Evolutionary conservation across 345 rosid species (phyloP).

Genomic region (Pugionium cornutum): DNA sequence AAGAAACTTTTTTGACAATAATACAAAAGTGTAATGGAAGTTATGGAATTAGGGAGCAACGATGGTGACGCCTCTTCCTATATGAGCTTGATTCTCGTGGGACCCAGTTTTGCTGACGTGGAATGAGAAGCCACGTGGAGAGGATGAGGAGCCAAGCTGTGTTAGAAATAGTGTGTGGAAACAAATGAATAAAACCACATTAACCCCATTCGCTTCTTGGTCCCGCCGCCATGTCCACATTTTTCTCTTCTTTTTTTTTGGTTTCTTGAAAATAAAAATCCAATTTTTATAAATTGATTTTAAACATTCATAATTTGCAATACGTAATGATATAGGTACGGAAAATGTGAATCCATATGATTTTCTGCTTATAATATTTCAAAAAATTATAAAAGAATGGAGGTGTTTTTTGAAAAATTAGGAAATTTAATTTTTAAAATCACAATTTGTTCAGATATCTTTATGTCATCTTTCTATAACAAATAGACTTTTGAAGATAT

Average conservation of each 20-base stretch:
- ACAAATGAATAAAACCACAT: constrained; percentile 33
- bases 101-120: constrained; percentile 35
- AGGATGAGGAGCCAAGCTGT: constrained; percentile 42
- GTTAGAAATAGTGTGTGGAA: constrained; percentile 19
- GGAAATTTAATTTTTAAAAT: background rate
- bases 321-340: constrained; percentile 20
- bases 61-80: constrained; percentile 35
- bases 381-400: background rate
- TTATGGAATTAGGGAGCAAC: constrained; percentile 47
- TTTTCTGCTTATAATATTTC: constrained; percentile 9
- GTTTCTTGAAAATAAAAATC: background rate
- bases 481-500: too few relatives aligned
- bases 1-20: background rate
- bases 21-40: constrained; percentile 2
- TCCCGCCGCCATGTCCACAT: constrained; percentile 28
- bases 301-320: background rate
- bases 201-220: constrained; percentile 40
- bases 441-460: background rate
- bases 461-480: too few relatives aligned
- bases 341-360: constrained; percentile 25
- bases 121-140: constrained; percentile 41
- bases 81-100: constrained; percentile 22
- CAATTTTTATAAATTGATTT: background rate
- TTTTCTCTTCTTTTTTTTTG: background rate
- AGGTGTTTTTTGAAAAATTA: background rate